Evolutionary conservation across 1,284 basidiomycete species (phyloP).

Genomic region (Cryptococcus neoformans): DNA sequence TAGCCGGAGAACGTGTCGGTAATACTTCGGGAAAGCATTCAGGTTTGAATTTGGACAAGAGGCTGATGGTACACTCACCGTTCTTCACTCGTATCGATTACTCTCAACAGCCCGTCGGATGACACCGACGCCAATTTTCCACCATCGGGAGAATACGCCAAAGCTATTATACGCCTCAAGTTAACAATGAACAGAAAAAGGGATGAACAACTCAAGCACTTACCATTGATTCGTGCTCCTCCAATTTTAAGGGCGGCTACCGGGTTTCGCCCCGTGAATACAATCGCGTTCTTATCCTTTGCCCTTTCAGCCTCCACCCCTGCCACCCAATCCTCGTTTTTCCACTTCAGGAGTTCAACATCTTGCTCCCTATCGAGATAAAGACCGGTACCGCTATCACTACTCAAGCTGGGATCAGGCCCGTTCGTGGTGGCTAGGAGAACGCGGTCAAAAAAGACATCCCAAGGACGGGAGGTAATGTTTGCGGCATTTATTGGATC

Average conservation of each 20-base stretch:
- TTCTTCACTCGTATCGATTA: conserved; percentile 80
- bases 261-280: conserved; percentile 49
- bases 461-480: neutral
- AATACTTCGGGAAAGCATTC: conserved; percentile 54
- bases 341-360: conserved; percentile 43
- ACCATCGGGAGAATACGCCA: conserved; percentile 86
- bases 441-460: no score
- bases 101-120: conserved; percentile 81
- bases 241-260: conserved; percentile 45
- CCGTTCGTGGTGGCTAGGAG: no score
- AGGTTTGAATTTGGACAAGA: conserved; percentile 1
- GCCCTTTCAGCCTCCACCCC: conserved; percentile 22
- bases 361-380: conserved; percentile 1
- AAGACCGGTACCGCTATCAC: neutral
- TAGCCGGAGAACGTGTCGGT: conserved; percentile 89
- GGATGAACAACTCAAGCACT: conserved; percentile 27
- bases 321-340: conserved; percentile 45
- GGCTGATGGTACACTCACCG: conserved; percentile 56
- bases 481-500: conserved; percentile 25
- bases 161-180: conserved; percentile 55
- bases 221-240: conserved; percentile 65
- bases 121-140: conserved; percentile 79
- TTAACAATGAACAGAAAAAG: conserved; percentile 32
- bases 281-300: conserved; percentile 31
- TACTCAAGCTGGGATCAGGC: neutral